Percentiles rank a stretch among this genome's conserved stretches.
phyloP scores from a whole-genome alignment of 768 basidiomycete genomes.

The Naganishia friedmannii region DNA sequence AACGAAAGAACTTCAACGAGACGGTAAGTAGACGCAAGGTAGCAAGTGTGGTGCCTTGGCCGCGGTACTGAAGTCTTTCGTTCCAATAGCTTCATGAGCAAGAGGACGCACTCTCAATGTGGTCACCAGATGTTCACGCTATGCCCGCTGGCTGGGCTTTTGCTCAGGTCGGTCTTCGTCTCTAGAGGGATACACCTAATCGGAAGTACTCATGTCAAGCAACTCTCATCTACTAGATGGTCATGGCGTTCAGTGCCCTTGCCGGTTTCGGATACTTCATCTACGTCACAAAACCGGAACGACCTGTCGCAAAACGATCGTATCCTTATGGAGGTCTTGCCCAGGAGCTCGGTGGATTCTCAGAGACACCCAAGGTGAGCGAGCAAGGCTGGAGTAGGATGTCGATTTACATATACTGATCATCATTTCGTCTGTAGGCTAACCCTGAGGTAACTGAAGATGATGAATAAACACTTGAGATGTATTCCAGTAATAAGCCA shows the following conservation, averaged over 20 bases:
- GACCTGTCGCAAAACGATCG: slow-evolving; percentile 41
- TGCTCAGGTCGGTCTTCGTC: slow-evolving; percentile 38
- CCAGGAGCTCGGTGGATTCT: slow-evolving; percentile 46
- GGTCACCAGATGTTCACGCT: slow-evolving; percentile 54
- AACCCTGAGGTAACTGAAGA: slow-evolving; percentile 29
- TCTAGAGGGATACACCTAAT: background rate
- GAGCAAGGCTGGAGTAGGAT: background rate
- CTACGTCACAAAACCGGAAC: slow-evolving; percentile 38
- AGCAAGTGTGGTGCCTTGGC: background rate
- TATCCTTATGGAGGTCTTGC: slow-evolving; percentile 52
- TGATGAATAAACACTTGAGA: slow-evolving; percentile 21
- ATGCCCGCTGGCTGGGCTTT: slow-evolving; percentile 47
- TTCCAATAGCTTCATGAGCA: slow-evolving; percentile 51
- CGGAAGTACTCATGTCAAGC: background rate
- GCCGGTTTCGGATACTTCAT: slow-evolving; percentile 46
- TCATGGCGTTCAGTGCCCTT: slow-evolving; percentile 45
- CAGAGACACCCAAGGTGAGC: slow-evolving; percentile 30
- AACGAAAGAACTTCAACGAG: slow-evolving; percentile 54
- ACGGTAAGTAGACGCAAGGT: slow-evolving; percentile 40
- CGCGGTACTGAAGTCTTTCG: background rate
- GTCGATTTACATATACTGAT: background rate
- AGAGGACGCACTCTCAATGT: slow-evolving; percentile 54
- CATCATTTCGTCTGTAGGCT: background rate
- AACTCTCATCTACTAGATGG: slow-evolving; percentile 36
- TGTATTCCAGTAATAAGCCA: slow-evolving; percentile 12